These are phyloP conservation scores for Clitopilus passeckerianus DNA, from an alignment of 768 basidiomycete species.

Conservation along the genomic window DNA sequence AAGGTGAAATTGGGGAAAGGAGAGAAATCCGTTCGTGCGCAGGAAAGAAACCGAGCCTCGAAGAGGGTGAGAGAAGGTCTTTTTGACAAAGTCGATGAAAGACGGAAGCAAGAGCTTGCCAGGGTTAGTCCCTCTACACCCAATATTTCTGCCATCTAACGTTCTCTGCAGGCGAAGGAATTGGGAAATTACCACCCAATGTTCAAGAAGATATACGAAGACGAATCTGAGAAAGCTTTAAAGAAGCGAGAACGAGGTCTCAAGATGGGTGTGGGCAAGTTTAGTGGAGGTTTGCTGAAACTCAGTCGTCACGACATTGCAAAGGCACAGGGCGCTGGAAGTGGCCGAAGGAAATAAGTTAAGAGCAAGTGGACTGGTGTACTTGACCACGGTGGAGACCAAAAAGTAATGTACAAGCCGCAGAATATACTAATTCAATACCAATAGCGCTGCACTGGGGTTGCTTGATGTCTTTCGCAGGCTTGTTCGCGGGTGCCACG, in stretches of 20 bases:
- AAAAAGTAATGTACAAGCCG: slow-evolving; percentile 5
- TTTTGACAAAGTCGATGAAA: slow-evolving; percentile 52
- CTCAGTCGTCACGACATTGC: slow-evolving; percentile 62
- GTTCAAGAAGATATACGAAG: slow-evolving; percentile 63
- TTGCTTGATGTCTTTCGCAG: neutral
- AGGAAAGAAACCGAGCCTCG: slow-evolving; percentile 65
- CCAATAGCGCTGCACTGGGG: neutral
- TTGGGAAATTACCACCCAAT: slow-evolving; percentile 81
- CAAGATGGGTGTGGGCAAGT: slow-evolving; percentile 76
- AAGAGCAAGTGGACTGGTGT: neutral
- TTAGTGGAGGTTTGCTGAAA: slow-evolving; percentile 62
- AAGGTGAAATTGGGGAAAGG: slow-evolving; percentile 71
- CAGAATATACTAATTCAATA: neutral
- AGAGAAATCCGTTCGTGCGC: slow-evolving; percentile 52
- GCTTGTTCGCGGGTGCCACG: neutral
- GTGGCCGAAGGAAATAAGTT: slow-evolving; percentile 14
- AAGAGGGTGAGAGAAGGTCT: slow-evolving; percentile 74
- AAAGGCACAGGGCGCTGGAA: slow-evolving; percentile 20
- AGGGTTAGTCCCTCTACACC: slow-evolving; percentile 52
- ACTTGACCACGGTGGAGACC: neutral
- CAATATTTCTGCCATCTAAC: neutral
- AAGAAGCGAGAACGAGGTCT: slow-evolving; percentile 62
- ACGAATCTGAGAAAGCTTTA: slow-evolving; percentile 18
- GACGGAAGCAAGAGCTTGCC: slow-evolving; percentile 50
- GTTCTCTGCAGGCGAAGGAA: slow-evolving; percentile 61